Base-by-base conservation (phyloP, 352 stramenopile species). In the Pythium rishiriense region DNA sequence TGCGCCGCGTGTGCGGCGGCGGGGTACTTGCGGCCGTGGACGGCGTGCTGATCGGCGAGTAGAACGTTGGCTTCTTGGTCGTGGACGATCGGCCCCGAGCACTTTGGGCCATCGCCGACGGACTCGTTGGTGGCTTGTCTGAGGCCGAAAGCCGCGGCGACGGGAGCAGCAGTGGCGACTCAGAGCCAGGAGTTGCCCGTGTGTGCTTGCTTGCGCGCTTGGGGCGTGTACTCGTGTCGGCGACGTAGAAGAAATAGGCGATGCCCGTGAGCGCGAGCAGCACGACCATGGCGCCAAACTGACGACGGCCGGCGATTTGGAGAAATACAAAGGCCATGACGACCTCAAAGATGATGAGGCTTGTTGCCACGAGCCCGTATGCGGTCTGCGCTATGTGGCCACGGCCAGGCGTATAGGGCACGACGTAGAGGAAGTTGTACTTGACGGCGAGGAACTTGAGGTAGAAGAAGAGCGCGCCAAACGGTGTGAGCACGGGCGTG, bases 401-500 rank as follows among this genome's bases (percentile, higher is more conserved):
- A 24, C 80, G 76, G 9, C 85, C 85, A 6, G 83, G 70, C 25
- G 69, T 91, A 64, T 85, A 88, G 14, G 83, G 81, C 22, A 87
- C 58, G 28, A 94, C 85, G 49, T 94, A 94, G 11, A 94, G 50
- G 50, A 88, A 83, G 56, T 92, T 92, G 75, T 94, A 94, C 77
- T 94, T 94, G 60, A 75, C 84, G 9, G 79, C 83, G 35, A 49
- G 41, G 45, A 75, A 85, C 58, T 92, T 91, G 66, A 94, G 66
- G 62, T 89, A 91, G 63, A 94, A 94, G 70, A 88, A 94, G 19
- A 91, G 58, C 22, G 83, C 83, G 7, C 81, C 85, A 45, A 94
- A 92, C 4, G 80, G 85, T 17, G 83, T 92, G 55, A 94, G 74
- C 60, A 93, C 74, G 4, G 83, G 85, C 17, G 83, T 90, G 65